Evolutionary conservation across 352 stramenopile genomes (phyloP), one percentile per base, ranked within the genome.

Genomic region (Phytophthora pisi): DNA sequence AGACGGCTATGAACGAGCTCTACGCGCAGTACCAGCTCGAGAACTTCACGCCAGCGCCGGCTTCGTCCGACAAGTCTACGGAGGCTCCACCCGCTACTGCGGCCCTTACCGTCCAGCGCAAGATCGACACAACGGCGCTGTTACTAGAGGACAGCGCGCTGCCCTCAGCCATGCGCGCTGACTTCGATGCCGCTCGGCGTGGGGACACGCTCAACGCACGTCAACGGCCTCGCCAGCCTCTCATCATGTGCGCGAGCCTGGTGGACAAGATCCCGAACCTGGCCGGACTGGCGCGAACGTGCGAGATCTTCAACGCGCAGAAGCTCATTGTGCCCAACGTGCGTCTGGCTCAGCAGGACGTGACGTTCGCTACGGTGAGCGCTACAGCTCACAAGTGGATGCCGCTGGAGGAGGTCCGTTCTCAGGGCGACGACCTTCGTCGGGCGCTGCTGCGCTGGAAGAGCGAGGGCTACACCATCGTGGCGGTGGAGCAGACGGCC

Each of bases 201-300:
- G 57, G 63, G 9, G 67, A 69, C 2, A 73, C 69, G 3, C 43
- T 84, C 15, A 89, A 90, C 65, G 69, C 70, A n/a, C 77, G 79
- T 46, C 72, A 85, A 64, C 68, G 67, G 15, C 69, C 68, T 11
- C 80, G 85, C 8, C 84, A 93, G 68, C 77, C 78, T 0, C 74
- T 93, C 34, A 91, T 95, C 42, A 70, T 95, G 69, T 95, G 87
- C 50, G 87, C 87, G 15, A 92, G 82, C 31, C 83, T 99, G 18
- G 88, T 99, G 7, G 93, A 98, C 76, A 99, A 98, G 77, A 78
- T 98, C 34, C 94, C 96, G 11, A 99, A 99, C 74, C 70, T 98
- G 16, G 96, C 88, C 13, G 96, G 96, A 4, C 78, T 99, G 6
- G 93, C 94, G 45, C 82, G 96, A 45, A 99, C 96, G 1, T 96